Conservation (phyloP, 163 green algal species). For the Scenedesmus sp. region DNA sequence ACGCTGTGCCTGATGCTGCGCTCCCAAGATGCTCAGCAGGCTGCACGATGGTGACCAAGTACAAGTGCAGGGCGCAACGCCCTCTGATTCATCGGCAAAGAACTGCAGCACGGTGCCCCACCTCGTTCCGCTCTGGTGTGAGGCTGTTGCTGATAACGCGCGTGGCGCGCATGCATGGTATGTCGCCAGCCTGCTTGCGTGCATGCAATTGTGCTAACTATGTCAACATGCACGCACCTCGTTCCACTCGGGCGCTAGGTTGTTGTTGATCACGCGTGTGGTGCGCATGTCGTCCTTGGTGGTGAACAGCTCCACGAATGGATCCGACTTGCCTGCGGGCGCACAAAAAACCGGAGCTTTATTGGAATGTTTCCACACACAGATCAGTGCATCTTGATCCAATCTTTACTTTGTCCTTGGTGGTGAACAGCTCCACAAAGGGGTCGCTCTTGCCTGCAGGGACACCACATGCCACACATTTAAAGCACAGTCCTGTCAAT, state of each 20-base stretch:
- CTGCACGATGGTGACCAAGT: too few relatives aligned
- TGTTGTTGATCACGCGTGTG: constrained; percentile 50
- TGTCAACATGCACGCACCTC: constrained; percentile 8
- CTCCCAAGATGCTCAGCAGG: too few relatives aligned
- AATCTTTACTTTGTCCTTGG: not conserved
- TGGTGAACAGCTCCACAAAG: constrained; percentile 50
- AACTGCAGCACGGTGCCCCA: not conserved
- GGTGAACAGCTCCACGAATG: constrained; percentile 53
- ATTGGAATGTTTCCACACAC: not conserved
- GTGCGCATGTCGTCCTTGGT: constrained; percentile 11
- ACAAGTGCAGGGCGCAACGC: too few relatives aligned
- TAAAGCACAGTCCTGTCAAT: too few relatives aligned
- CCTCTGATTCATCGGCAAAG: too few relatives aligned
- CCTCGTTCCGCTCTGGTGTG: not conserved
- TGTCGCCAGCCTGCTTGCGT: not conserved
- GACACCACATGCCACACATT: not conserved
- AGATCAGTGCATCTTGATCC: too few relatives aligned
- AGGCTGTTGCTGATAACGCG: not conserved
- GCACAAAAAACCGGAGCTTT: not conserved
- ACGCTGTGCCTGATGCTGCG: not conserved
- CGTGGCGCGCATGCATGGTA: not conserved
- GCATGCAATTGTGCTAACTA: not conserved
- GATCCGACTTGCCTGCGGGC: constrained; percentile 51
- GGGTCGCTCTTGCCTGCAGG: constrained; percentile 49
- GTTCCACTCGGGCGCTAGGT: constrained; percentile 41